These are phyloP conservation scores for Chalciporus sphaerocephalus DNA, from an alignment of 768 basidiomycete species.

Conservation along the genomic window DNA sequence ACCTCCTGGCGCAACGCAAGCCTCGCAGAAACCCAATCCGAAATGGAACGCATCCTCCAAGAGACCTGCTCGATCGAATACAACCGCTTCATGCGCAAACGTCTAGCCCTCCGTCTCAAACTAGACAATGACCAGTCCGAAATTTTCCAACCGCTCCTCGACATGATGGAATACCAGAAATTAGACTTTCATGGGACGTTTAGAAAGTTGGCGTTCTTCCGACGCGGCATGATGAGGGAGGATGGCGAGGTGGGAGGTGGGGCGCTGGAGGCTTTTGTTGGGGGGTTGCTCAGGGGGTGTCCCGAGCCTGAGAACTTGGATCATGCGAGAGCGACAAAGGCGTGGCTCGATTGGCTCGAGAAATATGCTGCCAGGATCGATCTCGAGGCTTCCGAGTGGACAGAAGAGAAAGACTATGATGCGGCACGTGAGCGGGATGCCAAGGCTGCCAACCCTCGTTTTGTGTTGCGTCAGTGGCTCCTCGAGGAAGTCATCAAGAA, in stretches of 20 bases:
- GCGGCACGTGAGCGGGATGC: conserved; percentile 46
- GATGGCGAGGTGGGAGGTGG: conserved; percentile 8
- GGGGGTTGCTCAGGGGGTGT: conserved; percentile 42
- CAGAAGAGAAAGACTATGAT: conserved; percentile 36
- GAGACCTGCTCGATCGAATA: conserved; percentile 62
- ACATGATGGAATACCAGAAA: conserved; percentile 62
- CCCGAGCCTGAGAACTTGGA: conserved; percentile 46
- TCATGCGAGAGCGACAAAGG: conserved; percentile 40
- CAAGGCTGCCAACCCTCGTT: conserved; percentile 75
- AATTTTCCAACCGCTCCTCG: conserved; percentile 66
- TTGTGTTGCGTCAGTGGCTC: conserved; percentile 93
- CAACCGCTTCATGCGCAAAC: conserved; percentile 66
- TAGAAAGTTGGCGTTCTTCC: conserved; percentile 65
- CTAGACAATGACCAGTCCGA: conserved; percentile 54
- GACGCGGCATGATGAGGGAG: conserved; percentile 34
- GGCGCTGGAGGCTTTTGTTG: conserved; percentile 40
- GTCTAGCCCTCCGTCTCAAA: conserved; percentile 67
- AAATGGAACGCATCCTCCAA: conserved; percentile 60
- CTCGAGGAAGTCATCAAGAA: conserved; percentile 86
- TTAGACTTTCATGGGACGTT: conserved; percentile 91
- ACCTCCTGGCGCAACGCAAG: conserved; percentile 60
- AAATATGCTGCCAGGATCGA: conserved; percentile 57
- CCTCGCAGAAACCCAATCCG: conserved; percentile 46
- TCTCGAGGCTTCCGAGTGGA: conserved; percentile 48
- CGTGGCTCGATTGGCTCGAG: conserved; percentile 62